Evolutionary conservation across 306 rosid genomes (phyloP).

Genomic region (Cicer cuneatum): DNA sequence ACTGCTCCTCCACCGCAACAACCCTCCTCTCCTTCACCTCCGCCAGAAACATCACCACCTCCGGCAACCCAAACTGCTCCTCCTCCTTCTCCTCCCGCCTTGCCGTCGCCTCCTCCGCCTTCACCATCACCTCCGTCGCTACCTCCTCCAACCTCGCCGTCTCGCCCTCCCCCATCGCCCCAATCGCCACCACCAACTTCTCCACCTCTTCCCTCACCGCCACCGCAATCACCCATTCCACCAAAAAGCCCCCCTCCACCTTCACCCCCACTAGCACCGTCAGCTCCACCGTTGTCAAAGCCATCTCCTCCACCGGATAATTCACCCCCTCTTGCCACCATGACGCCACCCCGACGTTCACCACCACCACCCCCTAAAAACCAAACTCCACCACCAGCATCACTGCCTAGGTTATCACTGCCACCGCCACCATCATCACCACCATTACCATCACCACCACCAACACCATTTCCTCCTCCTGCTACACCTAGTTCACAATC

Average conservation of each 20-base stretch:
- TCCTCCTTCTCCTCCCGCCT: conserved; percentile 52
- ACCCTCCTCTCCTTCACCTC: conserved; percentile 45
- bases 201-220: conserved; percentile 26
- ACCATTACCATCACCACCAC: conserved; percentile 40
- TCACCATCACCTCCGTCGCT: conserved; percentile 50
- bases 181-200: conserved; percentile 30
- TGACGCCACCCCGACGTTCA: conserved; percentile 34
- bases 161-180: conserved; percentile 42
- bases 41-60: conserved; percentile 40
- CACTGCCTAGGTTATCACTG: conserved; percentile 50
- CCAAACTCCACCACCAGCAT: conserved; percentile 40
- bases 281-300: conserved; percentile 49
- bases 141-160: conserved; percentile 34
- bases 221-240: conserved; percentile 45
- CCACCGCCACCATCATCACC: conserved; percentile 48
- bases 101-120: conserved; percentile 42
- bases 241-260: conserved; percentile 48
- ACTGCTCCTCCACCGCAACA: conserved; percentile 42
- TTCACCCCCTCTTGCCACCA: conserved; percentile 48
- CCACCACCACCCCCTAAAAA: conserved; percentile 52
- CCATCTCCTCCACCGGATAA: conserved; percentile 49
- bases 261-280: conserved; percentile 46
- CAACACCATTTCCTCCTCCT: conserved; percentile 53
- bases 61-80: conserved; percentile 45
- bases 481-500: conserved; percentile 40